A percentile compares a stretch with the other conserved stretches of the same genome.
These are phyloP conservation scores for Diaporthe sp. DNA, from an alignment of 2,329 filamentous ascomycete genomes.

Conservation along the genomic window DNA sequence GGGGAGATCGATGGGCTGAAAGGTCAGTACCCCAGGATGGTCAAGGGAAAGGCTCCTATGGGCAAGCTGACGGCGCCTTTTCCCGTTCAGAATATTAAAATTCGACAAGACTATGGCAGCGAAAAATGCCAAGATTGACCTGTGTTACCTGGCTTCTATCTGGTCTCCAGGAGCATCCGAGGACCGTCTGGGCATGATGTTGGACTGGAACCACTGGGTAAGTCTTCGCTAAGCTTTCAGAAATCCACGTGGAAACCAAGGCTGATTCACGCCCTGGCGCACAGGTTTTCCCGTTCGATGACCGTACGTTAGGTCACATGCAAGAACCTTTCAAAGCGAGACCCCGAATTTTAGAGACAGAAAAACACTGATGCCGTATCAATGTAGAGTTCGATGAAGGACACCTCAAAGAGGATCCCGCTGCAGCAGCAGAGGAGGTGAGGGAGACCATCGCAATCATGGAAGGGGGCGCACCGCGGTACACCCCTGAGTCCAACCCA, in stretches of 20 bases:
- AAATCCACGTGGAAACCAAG: not conserved
- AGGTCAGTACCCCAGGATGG: not conserved
- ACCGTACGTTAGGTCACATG: not conserved
- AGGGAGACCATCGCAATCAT: not conserved
- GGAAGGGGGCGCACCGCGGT: not conserved
- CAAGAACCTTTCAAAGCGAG: not conserved
- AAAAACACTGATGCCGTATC: not conserved
- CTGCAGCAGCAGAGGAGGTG: not conserved
- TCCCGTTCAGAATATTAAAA: not conserved
- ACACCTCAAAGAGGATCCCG: not conserved
- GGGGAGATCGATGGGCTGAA: conserved; percentile 4
- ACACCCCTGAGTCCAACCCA: not conserved
- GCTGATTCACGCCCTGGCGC: not conserved
- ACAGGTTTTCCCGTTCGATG: not conserved
- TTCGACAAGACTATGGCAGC: not conserved
- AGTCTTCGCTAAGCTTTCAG: not conserved
- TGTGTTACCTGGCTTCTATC: not conserved
- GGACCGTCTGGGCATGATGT: not conserved
- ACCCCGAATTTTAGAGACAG: not conserved
- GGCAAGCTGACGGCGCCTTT: not conserved
- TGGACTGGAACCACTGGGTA: conserved; percentile 14
- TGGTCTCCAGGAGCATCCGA: conserved; percentile 3
- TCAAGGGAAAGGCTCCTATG: not conserved
- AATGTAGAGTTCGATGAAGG: conserved; percentile 2
- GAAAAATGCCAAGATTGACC: not conserved